A percentile compares a stretch with the other conserved stretches of the same genome.
Evolutionary conservation across 2,329 filamentous ascomycete genomes (phyloP).

Genomic region (Epichloe baconii): DNA sequence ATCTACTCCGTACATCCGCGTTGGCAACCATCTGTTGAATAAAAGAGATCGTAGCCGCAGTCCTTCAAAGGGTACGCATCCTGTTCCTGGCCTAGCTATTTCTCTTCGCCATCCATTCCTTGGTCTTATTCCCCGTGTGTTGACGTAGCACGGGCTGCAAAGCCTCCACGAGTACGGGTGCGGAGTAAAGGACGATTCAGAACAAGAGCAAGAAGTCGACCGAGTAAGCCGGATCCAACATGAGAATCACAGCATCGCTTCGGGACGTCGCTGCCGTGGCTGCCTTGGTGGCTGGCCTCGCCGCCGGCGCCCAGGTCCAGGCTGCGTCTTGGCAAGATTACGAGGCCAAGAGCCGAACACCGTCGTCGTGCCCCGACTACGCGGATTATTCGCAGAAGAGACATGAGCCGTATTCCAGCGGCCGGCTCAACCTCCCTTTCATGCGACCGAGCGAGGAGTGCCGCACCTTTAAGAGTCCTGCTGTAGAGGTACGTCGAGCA

Average conservation of each 20-base stretch:
- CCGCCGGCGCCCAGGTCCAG: not conserved
- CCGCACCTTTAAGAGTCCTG: slow-evolving; percentile 15
- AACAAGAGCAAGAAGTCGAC: not conserved
- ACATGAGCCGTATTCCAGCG: slow-evolving; percentile 12
- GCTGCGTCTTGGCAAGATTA: not conserved
- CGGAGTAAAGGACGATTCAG: not conserved
- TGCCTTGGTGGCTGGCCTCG: not conserved
- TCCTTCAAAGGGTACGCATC: too few relatives aligned
- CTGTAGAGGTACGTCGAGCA: slow-evolving; percentile 11
- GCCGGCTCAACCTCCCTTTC: slow-evolving; percentile 11
- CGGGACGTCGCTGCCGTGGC: not conserved
- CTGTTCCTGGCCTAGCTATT: too few relatives aligned
- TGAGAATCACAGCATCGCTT: not conserved
- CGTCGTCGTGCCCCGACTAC: slow-evolving; percentile 14
- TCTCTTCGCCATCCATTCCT: too few relatives aligned
- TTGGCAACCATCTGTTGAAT: too few relatives aligned
- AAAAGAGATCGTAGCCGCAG: too few relatives aligned
- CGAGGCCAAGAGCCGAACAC: slow-evolving; percentile 6
- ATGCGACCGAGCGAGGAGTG: slow-evolving; percentile 16
- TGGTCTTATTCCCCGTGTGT: too few relatives aligned
- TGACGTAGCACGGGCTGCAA: too few relatives aligned
- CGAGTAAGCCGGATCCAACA: not conserved
- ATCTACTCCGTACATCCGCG: too few relatives aligned
- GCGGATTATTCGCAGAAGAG: slow-evolving; percentile 10
- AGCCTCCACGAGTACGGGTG: too few relatives aligned